Base-by-base conservation (phyloP, 768 basidiomycete species). In the Leccinum subtestaceum region DNA sequence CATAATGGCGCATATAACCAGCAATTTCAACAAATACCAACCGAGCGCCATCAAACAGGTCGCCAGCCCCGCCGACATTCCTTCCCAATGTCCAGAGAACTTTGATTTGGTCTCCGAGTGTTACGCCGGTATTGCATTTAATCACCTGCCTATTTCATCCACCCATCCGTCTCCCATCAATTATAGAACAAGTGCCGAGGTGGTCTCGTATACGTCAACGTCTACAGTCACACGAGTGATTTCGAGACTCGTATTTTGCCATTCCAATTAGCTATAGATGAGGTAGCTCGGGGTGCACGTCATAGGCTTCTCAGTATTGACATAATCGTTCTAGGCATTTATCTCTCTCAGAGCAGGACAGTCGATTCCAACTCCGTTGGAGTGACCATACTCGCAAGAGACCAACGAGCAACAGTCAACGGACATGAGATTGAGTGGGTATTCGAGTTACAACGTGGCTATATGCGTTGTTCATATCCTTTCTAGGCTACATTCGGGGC, bases 181-280 rank as follows among this genome's bases (percentile, higher is more conserved):
- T 60, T 93, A 92, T 68, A 91, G 88, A 0, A 80, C 91, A 56
- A 75, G 79, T 36, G 86, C 84, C 0, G 91, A 92, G 79, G 75
- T 4, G 89, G 89, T 11, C 74, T 91, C 17, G 63, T 69, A 21
- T 81, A 83, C 60, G 82, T 91, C 61, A 81, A 93, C 63, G 90
- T 90, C 0, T 75, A 77, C 21, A 74, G 76, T 19, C 89, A 90
- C 65, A 81, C 74, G 3, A 86, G 87, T 59, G 88, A 89, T 70
- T 84, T 86, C 62, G 88, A 91, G 70, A 74, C 75, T 55, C 74
- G 86, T 49, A 78, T 90, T 31, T 67, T 93, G 17, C 91, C 91
- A 1, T 62, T 93, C 21, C 91, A 93, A 61, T 86, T 89, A 81
- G 87, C 89, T 10, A 75, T 93, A 36, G 91, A 93, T 64, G 77